These are phyloP conservation scores for Stemphylium beticola DNA, from an alignment of 2,329 filamentous ascomycete species.

Conservation along the genomic window DNA sequence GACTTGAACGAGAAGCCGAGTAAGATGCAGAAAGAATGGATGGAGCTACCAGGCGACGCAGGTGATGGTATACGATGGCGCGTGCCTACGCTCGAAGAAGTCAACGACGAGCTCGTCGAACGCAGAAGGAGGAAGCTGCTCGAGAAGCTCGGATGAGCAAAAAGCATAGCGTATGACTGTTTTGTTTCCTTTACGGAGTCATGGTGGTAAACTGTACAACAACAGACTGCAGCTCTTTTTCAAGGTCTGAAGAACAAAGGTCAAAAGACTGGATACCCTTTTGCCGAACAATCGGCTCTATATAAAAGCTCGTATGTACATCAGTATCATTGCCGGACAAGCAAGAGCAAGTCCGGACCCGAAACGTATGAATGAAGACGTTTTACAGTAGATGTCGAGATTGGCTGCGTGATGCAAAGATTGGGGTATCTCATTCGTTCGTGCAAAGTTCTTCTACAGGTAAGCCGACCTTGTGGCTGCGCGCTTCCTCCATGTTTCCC, in stretches of 20 bases:
- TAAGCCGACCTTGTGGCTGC: background rate
- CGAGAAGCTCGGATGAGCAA: constrained; percentile 68
- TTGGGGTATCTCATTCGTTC: constrained; percentile 13
- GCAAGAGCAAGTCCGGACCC: constrained; percentile 18
- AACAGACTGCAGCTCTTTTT: constrained; percentile 10
- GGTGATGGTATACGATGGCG: constrained; percentile 85
- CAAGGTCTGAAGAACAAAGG: background rate
- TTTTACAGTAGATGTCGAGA: background rate
- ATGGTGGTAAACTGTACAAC: constrained; percentile 9
- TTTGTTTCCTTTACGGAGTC: background rate
- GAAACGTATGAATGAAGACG: constrained; percentile 24
- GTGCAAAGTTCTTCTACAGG: constrained; percentile 1
- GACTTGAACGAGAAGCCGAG: constrained; percentile 42
- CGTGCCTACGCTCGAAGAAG: constrained; percentile 84
- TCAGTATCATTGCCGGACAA: constrained; percentile 8
- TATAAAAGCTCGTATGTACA: constrained; percentile 13
- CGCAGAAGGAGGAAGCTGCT: constrained; percentile 81
- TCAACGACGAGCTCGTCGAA: constrained; percentile 92
- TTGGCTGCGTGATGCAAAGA: background rate
- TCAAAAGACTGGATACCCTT: constrained; percentile 22
- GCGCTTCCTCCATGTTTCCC: background rate
- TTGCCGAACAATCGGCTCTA: constrained; percentile 12
- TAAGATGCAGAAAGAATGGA: constrained; percentile 63
- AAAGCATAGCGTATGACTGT: background rate
- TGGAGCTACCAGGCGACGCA: constrained; percentile 82